Conservation (phyloP, 805 yeast genomes). For the Hanseniaspora pseudoguilliermondii region DNA sequence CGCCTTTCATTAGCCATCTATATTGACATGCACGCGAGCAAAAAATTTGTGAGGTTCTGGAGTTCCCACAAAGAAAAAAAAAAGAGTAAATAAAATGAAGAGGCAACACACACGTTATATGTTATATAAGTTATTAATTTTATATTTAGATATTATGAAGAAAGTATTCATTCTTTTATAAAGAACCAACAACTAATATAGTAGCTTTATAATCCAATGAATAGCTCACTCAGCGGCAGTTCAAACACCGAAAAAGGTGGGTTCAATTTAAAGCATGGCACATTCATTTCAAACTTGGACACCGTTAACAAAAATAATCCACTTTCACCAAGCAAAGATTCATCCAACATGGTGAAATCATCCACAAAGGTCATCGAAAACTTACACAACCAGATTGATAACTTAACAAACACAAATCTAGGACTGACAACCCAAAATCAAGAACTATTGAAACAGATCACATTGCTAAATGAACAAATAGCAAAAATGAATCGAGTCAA, state of each 20-base stretch:
- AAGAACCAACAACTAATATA: too few relatives aligned
- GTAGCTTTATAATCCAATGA: background rate
- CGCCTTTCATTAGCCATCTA: too few relatives aligned
- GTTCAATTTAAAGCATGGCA: constrained; percentile 9
- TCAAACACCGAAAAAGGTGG: background rate
- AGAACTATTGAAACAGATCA: constrained; percentile 32
- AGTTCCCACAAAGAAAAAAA: background rate
- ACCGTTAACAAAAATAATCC: background rate
- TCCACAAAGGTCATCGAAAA: constrained; percentile 32
- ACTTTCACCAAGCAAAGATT: background rate
- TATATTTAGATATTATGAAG: too few relatives aligned
- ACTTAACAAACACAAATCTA: constrained; percentile 32
- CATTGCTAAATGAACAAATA: constrained; percentile 4
- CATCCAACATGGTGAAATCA: constrained; percentile 10
- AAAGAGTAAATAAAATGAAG: background rate
- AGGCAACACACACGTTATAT: too few relatives aligned
- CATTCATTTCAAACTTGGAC: constrained; percentile 3
- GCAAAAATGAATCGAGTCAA: background rate
- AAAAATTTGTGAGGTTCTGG: too few relatives aligned
- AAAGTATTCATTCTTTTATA: too few relatives aligned
- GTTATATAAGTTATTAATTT: too few relatives aligned
- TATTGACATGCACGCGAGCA: too few relatives aligned
- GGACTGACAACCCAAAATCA: constrained; percentile 30
- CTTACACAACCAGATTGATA: constrained; percentile 39
- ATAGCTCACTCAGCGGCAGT: background rate